These are phyloP conservation scores for Hibiscus trionum DNA, from an alignment of 345 rosid species.

Conservation along the genomic window DNA sequence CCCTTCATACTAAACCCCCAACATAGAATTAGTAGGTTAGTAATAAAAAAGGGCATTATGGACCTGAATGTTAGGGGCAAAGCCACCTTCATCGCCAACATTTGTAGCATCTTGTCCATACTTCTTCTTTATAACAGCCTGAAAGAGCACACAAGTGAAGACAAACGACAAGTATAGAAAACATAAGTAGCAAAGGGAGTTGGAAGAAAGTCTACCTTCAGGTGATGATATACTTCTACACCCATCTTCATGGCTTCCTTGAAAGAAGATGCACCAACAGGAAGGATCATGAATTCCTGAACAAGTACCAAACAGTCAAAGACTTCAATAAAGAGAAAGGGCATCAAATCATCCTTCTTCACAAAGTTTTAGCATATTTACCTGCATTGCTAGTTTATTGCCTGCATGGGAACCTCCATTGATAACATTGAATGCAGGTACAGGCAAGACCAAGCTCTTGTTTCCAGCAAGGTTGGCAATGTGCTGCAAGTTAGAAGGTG, in stretches of 20 bases:
- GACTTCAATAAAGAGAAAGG: background rate
- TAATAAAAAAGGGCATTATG: background rate
- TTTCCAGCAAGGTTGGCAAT: constrained; percentile 70
- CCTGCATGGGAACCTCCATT: constrained; percentile 72
- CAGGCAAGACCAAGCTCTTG: constrained; percentile 53
- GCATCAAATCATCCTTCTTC: background rate
- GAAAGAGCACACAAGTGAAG: constrained; percentile 2
- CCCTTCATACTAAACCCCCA: background rate
- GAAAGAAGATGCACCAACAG: constrained; percentile 57
- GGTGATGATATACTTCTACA: constrained; percentile 58
- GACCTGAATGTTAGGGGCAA: constrained; percentile 61
- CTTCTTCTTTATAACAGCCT: constrained; percentile 59
- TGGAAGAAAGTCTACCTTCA: constrained; percentile 34
- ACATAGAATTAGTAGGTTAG: background rate
- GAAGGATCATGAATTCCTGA: constrained; percentile 72
- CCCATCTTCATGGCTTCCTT: constrained; percentile 83
- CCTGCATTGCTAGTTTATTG: constrained; percentile 69
- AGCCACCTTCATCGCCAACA: constrained; percentile 66
- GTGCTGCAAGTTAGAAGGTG: constrained; percentile 34
- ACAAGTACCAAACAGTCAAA: constrained; percentile 2
- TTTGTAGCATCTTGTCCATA: constrained; percentile 62
- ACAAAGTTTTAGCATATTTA: background rate
- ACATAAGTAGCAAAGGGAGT: background rate
- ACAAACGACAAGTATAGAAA: background rate
- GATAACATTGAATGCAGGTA: constrained; percentile 65